Percentiles rank a stretch among this genome's conserved stretches.
Evolutionary conservation across 2,329 filamentous ascomycete genomes (phyloP).

Genomic region (Curvularia verruculosa): DNA sequence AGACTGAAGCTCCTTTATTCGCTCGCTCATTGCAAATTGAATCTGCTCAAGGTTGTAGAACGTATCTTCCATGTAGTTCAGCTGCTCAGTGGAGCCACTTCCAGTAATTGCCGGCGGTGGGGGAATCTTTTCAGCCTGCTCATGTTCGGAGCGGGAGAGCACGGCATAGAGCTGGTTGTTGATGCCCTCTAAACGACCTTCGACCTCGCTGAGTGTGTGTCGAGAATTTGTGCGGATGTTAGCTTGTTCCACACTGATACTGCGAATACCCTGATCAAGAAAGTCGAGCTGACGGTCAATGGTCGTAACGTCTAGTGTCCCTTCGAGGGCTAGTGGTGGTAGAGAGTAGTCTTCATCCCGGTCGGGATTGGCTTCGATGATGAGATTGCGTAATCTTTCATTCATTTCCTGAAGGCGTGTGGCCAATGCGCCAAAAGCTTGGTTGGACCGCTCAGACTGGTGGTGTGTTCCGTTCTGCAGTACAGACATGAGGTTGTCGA

Average conservation of each 20-base stretch:
- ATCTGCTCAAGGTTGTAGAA: slow-evolving; percentile 54
- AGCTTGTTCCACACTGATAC: slow-evolving; percentile 64
- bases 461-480: slow-evolving; percentile 47
- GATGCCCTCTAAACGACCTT: slow-evolving; percentile 56
- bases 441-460: slow-evolving; percentile 45
- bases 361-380: slow-evolving; percentile 67
- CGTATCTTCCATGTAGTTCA: slow-evolving; percentile 69
- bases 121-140: slow-evolving; percentile 59
- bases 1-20: slow-evolving; percentile 36
- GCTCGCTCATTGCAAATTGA: slow-evolving; percentile 41
- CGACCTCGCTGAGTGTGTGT: slow-evolving; percentile 39
- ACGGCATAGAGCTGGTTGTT: slow-evolving; percentile 67
- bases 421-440: slow-evolving; percentile 67
- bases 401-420: slow-evolving; percentile 72
- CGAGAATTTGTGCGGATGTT: slow-evolving; percentile 36
- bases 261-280: slow-evolving; percentile 68
- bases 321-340: slow-evolving; percentile 31
- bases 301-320: slow-evolving; percentile 29
- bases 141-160: slow-evolving; percentile 55
- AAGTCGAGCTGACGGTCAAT: slow-evolving; percentile 70
- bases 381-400: slow-evolving; percentile 67
- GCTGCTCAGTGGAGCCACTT: slow-evolving; percentile 68
- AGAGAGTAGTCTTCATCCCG: slow-evolving; percentile 41
- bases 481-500: slow-evolving; percentile 57
- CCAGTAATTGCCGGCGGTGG: slow-evolving; percentile 65